phyloP scores from a whole-genome alignment of 768 basidiomycete genomes.

The Pulveroboletus sp. region DNA sequence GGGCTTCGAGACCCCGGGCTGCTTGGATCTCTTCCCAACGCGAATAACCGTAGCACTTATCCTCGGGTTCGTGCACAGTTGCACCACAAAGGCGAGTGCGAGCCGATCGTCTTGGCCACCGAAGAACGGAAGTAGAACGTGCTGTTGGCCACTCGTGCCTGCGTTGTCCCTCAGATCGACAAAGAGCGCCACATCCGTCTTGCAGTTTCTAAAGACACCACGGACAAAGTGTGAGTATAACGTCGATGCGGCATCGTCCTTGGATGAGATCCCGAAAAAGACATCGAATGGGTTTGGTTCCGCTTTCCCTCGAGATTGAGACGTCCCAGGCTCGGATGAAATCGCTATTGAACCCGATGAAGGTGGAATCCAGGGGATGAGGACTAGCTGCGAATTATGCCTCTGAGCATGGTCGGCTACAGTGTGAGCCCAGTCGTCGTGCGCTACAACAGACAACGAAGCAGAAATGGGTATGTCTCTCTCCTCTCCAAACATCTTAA shows the following conservation, averaged over 20 bases:
- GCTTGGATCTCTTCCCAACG: slow-evolving; percentile 37
- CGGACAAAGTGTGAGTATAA: slow-evolving; percentile 84
- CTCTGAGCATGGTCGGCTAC: slow-evolving; percentile 59
- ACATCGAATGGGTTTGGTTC: slow-evolving; percentile 69
- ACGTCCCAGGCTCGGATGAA: slow-evolving; percentile 23
- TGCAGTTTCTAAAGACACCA: slow-evolving; percentile 66
- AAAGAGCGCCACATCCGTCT: slow-evolving; percentile 78
- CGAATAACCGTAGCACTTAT: slow-evolving; percentile 73
- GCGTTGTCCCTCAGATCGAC: slow-evolving; percentile 57
- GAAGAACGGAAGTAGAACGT: slow-evolving; percentile 85
- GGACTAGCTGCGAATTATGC: slow-evolving; percentile 62
- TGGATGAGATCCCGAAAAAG: slow-evolving; percentile 56
- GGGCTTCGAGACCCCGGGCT: slow-evolving; percentile 51
- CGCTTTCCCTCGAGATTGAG: slow-evolving; percentile 10
- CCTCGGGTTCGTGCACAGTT: slow-evolving; percentile 59
- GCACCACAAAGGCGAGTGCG: slow-evolving; percentile 75
- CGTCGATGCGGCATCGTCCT: slow-evolving; percentile 48
- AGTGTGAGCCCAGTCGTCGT: slow-evolving; percentile 64
- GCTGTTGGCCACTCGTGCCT: slow-evolving; percentile 37
- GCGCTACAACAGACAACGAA: slow-evolving; percentile 69
- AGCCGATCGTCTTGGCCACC: slow-evolving; percentile 93
- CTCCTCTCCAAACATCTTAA: slow-evolving; percentile 73
- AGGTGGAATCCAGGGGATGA: slow-evolving; percentile 76
- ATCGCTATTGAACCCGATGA: slow-evolving; percentile 30
- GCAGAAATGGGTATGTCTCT: slow-evolving; percentile 63